These are phyloP conservation scores for Podila epicladia DNA, from an alignment of 192 early-diverging fungal species.

Conservation along the genomic window DNA sequence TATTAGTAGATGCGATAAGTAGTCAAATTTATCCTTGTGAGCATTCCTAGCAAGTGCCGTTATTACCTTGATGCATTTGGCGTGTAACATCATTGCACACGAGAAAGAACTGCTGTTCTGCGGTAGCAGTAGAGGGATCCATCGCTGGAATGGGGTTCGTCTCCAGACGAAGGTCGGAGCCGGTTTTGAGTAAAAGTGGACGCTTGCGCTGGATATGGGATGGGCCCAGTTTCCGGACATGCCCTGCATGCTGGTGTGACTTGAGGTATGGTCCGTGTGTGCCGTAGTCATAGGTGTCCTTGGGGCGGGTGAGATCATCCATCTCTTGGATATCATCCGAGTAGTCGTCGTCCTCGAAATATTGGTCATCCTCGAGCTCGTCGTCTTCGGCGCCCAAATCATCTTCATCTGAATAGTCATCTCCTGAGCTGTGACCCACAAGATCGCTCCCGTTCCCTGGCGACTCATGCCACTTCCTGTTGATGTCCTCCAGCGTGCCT, in stretches of 20 bases:
- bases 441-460: slow-evolving; percentile 20
- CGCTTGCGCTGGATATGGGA: slow-evolving; percentile 12
- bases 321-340: slow-evolving; percentile 28
- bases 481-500: slow-evolving; percentile 1
- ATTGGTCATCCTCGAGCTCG: slow-evolving; percentile 38
- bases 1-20: not conserved
- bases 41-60: not conserved
- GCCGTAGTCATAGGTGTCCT: slow-evolving; percentile 18
- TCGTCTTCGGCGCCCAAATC: slow-evolving; percentile 36
- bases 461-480: slow-evolving; percentile 14
- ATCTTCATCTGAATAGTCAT: slow-evolving; percentile 23
- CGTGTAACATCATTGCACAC: slow-evolving; percentile 27
- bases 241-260: slow-evolving; percentile 21
- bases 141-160: not conserved
- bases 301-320: not conserved
- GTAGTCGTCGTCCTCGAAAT: slow-evolving; percentile 41
- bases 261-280: slow-evolving; percentile 4
- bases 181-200: slow-evolving; percentile 7
- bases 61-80: slow-evolving; percentile 29
- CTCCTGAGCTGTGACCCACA: slow-evolving; percentile 44
- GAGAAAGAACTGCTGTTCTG: slow-evolving; percentile 9
- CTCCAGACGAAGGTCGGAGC: slow-evolving; percentile 8
- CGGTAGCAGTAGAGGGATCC: not conserved
- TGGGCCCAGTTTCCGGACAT: slow-evolving; percentile 6
- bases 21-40: not conserved